These are phyloP conservation scores for Coccomyxa subellipsoidea DNA, from an alignment of 163 green algal genomes.

Conservation along the genomic window DNA sequence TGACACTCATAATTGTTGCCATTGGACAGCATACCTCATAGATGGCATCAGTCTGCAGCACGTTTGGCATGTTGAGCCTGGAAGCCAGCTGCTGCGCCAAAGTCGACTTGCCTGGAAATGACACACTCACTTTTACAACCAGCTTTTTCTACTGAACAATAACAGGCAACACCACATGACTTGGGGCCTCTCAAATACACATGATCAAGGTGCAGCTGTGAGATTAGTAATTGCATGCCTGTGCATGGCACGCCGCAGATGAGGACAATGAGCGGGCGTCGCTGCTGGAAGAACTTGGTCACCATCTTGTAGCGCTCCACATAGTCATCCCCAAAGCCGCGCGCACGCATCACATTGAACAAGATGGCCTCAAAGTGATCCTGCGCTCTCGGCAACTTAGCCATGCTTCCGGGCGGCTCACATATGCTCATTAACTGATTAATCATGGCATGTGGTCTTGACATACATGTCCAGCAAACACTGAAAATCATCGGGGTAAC, in stretches of 20 bases:
- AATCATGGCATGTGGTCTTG: neutral
- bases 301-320: constrained; percentile 85
- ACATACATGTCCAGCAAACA: neutral
- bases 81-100: constrained; percentile 85
- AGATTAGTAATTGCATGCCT: too few relatives aligned
- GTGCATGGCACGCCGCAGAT: constrained; percentile 75
- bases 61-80: constrained; percentile 89
- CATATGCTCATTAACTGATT: too few relatives aligned
- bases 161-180: too few relatives aligned
- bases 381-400: too few relatives aligned
- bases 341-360: constrained; percentile 64
- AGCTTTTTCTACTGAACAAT: too few relatives aligned
- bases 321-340: constrained; percentile 78
- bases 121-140: neutral
- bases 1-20: neutral
- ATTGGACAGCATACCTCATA: constrained; percentile 45
- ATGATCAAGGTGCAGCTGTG: too few relatives aligned
- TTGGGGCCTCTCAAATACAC: too few relatives aligned
- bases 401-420: too few relatives aligned
- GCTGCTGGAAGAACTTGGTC: constrained; percentile 66
- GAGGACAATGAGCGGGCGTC: constrained; percentile 79
- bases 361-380: constrained; percentile 67
- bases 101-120: constrained; percentile 76
- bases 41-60: constrained; percentile 81
- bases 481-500: neutral